These are phyloP conservation scores for Metarhizium guizhouense DNA, from an alignment of 2,329 filamentous ascomycete species.

Conservation along the genomic window DNA sequence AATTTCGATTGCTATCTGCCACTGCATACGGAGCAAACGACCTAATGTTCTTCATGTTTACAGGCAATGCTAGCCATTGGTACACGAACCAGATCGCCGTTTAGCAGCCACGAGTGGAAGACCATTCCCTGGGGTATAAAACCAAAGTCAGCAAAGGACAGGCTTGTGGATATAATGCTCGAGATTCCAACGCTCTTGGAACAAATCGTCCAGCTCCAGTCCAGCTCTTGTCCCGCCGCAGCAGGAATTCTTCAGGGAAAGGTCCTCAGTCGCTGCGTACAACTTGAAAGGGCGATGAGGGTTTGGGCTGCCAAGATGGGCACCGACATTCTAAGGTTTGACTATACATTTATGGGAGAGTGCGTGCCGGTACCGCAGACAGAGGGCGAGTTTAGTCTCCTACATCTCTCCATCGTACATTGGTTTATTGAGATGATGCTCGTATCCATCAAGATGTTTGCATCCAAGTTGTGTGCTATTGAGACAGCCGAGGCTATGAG, in stretches of 20 bases:
- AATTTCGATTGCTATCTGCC: neutral
- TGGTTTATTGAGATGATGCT: neutral
- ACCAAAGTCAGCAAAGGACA: neutral
- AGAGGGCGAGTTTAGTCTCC: neutral
- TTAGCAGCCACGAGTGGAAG: neutral
- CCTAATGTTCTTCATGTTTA: neutral
- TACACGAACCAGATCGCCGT: neutral
- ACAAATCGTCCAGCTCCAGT: neutral
- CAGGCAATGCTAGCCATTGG: neutral
- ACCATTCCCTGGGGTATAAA: neutral
- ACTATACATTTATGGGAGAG: neutral
- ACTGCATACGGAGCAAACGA: neutral
- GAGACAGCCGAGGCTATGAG: too few relatives aligned
- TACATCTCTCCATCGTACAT: neutral
- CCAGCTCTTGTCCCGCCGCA: neutral
- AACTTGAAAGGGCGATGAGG: neutral
- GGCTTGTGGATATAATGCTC: neutral
- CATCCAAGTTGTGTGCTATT: too few relatives aligned
- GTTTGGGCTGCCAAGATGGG: neutral
- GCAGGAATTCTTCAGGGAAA: neutral
- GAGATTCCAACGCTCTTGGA: neutral
- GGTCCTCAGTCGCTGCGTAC: neutral
- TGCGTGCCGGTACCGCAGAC: neutral
- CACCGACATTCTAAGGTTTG: neutral
- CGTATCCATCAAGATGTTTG: neutral